Conservation (phyloP, 176 grass and related monocot species). For the Eleusine indica region DNA sequence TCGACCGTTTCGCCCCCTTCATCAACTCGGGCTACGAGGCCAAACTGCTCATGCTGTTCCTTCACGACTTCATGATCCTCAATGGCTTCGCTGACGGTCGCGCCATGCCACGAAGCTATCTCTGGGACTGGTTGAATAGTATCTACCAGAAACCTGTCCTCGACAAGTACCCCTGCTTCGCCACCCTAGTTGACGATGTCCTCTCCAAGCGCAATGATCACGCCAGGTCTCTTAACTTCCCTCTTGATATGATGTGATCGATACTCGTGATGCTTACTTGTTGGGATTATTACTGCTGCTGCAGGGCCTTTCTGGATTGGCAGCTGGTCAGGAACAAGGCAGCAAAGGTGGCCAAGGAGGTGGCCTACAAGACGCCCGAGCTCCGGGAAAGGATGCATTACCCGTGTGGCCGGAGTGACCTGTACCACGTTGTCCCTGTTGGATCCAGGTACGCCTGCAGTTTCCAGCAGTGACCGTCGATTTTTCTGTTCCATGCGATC, state of each 20-base stretch:
- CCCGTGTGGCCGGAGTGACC: neutral
- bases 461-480: neutral
- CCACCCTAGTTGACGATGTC: neutral
- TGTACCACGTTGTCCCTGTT: neutral
- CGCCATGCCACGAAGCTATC: neutral
- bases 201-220: neutral
- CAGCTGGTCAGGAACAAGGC: constrained; percentile 12
- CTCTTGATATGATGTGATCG: neutral
- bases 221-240: neutral
- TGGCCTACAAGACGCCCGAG: neutral
- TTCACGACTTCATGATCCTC: neutral
- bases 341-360: neutral
- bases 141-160: neutral
- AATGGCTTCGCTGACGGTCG: neutral
- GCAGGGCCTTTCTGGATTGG: neutral
- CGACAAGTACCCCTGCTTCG: neutral
- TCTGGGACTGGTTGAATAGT: neutral
- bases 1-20: neutral
- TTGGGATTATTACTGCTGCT: neutral
- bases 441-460: neutral
- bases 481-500: neutral
- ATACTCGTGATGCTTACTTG: neutral
- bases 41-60: neutral
- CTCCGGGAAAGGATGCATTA: neutral
- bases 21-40: neutral